phyloP scores from a whole-genome alignment of 352 stramenopile species.

The Pythium insidiosum region DNA sequence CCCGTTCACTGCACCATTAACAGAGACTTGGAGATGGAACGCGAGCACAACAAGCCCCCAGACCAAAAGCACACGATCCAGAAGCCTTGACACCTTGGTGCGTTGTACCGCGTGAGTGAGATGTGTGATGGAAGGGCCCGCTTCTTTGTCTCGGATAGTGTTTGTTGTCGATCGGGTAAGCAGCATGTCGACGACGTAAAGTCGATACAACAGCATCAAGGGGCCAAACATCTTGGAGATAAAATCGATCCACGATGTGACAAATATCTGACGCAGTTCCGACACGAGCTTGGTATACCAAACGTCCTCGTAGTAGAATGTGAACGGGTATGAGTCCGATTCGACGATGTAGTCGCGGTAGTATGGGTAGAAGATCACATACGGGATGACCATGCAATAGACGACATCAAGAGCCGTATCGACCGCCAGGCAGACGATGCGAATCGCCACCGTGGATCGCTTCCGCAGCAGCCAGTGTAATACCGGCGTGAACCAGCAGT shows the following conservation, averaged over 20 bases:
- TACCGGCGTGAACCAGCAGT: neutral
- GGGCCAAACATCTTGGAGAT: constrained; percentile 1
- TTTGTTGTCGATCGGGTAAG: neutral
- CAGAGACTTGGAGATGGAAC: constrained; percentile 3
- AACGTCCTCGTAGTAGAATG: constrained; percentile 1
- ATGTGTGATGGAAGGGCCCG: neutral
- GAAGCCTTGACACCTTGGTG: neutral
- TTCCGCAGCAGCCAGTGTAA: neutral
- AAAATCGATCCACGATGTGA: constrained; percentile 10
- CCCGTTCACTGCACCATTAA: neutral
- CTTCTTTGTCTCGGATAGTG: neutral
- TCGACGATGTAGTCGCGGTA: neutral
- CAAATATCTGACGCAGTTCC: constrained; percentile 10
- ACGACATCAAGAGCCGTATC: neutral
- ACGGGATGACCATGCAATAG: neutral
- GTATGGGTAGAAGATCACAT: neutral
- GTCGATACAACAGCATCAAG: neutral
- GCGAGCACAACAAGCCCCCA: neutral
- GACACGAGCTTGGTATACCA: constrained; percentile 10
- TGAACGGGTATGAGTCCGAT: neutral
- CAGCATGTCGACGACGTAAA: constrained; percentile 1
- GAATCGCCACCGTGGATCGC: neutral
- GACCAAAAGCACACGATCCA: constrained; percentile 1
- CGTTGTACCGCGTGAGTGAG: neutral
- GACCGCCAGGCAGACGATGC: neutral